Base-by-base conservation (phyloP, 345 rosid species). In the Populus tremula region DNA sequence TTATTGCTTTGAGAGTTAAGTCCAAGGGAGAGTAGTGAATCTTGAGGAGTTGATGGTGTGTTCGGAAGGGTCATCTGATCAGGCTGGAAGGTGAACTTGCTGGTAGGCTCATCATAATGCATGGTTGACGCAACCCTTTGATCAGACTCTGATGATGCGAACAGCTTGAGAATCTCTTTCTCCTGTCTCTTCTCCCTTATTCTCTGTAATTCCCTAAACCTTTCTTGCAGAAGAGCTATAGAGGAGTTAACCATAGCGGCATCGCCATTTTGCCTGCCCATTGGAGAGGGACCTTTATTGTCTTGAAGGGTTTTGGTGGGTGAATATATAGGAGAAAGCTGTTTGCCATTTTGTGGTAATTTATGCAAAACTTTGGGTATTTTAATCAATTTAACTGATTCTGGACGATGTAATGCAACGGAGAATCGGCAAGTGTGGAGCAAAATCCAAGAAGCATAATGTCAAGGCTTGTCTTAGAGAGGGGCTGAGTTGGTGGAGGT, bases 201-300 rank as follows among this genome's bases (percentile, higher is more conserved):
- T 74, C 83, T 89, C 78, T 91, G 86, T n/a, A 91, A 78, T 77
- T 90, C 82, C 25, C 84, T 88, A 69, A 91, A 90, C 84, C 96
- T 87, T 72, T 90, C 90, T 80, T 87, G 93, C 67, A 91, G 77
- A 49, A 91, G 92, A 27, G 96, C 91, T 38, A 91, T 91, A 21
- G 96, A 91, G 67, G 96, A 88, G 72, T 56, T 84, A 38, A 71
- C 88, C 75, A 74, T 50, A 13, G 83, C 79, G 43, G 89, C 72
- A 68, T 88, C 86, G 41, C 82, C 77, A 65, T 80, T 81, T 79
- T 87, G 81, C 84, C 86, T 87, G 47, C 91, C 87, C 95, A 89
- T 91, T 33, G 20, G 23, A 39, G 71, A 41, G 67, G 67, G 69
- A 67, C 53, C 70, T 62, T 76, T 41, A 45, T 64, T 78, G 81